Evolutionary conservation across 176 grass and related monocot species (phyloP).

Genomic region (Luzula sylvatica): DNA sequence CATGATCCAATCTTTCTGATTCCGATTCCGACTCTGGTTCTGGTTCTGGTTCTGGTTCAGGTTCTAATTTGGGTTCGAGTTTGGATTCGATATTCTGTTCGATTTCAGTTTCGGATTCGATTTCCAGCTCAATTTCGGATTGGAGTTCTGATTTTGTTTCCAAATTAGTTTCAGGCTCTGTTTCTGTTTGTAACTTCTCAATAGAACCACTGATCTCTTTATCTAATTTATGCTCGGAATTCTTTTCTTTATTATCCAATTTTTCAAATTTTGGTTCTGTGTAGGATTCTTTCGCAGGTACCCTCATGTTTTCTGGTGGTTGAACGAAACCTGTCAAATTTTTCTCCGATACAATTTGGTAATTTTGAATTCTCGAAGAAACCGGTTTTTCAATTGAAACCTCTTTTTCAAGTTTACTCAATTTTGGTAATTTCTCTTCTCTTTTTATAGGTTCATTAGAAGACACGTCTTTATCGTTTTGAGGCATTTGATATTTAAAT

Average conservation of each 20-base stretch:
- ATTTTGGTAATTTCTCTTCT: conserved; percentile 6
- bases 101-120: background rate
- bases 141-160: background rate
- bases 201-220: background rate
- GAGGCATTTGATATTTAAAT: conserved; percentile 45
- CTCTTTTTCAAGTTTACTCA: conserved; percentile 3
- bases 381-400: conserved; percentile 10
- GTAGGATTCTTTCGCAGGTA: conserved; percentile 47
- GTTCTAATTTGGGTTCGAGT: background rate
- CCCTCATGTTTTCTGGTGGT: conserved; percentile 57
- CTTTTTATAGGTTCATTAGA: background rate
- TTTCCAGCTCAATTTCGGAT: background rate
- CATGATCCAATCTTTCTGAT: background rate
- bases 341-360: conserved; percentile 47
- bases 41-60: background rate
- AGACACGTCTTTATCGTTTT: conserved; percentile 4
- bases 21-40: background rate
- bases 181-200: background rate
- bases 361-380: conserved; percentile 37
- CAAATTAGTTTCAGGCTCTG: background rate
- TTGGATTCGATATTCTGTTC: background rate
- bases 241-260: conserved; percentile 1
- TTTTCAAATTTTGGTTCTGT: background rate
- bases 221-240: background rate
- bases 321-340: conserved; percentile 61